A percentile compares a stretch with the other conserved stretches of the same genome.
phyloP scores from a whole-genome alignment of 257 asterid species.

The Vinca minor region DNA sequence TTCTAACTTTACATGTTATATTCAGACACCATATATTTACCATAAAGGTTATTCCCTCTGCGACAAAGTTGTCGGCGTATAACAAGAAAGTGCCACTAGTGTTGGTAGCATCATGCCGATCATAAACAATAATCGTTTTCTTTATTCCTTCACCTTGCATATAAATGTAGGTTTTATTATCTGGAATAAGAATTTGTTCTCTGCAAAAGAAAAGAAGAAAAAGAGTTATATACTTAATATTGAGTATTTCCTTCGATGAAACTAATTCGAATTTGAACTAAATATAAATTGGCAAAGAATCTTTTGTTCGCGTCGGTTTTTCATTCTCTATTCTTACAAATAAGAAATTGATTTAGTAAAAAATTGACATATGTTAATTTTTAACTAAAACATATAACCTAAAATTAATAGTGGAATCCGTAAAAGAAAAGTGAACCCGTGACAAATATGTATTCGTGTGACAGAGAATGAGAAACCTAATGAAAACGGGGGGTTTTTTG shows the following conservation, averaged over 20 bases:
- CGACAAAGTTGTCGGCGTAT: slow-evolving; percentile 44
- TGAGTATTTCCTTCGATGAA: not conserved
- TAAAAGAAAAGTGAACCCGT: too few species aligned
- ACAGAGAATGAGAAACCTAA: not conserved
- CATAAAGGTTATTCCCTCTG: slow-evolving; percentile 34
- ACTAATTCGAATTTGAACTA: too few species aligned
- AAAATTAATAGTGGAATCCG: too few species aligned
- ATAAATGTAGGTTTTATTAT: slow-evolving; percentile 41
- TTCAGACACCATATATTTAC: too few species aligned
- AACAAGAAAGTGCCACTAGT: slow-evolving; percentile 48
- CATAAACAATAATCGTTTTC: slow-evolving; percentile 32
- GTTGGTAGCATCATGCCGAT: slow-evolving; percentile 24
- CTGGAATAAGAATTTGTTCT: slow-evolving; percentile 44
- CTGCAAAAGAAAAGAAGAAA: slow-evolving; percentile 19
- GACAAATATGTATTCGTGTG: not conserved
- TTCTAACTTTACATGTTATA: too few species aligned
- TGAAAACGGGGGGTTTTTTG: not conserved
- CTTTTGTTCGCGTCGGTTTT: too few species aligned
- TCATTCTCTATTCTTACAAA: too few species aligned
- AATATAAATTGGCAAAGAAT: too few species aligned
- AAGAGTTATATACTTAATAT: not conserved
- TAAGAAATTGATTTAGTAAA: too few species aligned
- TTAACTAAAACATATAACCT: too few species aligned
- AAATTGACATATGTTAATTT: not conserved
- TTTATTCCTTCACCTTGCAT: slow-evolving; percentile 37